Conservation (phyloP, 2,329 filamentous ascomycete species). For the Aspergillus aculeatus region DNA sequence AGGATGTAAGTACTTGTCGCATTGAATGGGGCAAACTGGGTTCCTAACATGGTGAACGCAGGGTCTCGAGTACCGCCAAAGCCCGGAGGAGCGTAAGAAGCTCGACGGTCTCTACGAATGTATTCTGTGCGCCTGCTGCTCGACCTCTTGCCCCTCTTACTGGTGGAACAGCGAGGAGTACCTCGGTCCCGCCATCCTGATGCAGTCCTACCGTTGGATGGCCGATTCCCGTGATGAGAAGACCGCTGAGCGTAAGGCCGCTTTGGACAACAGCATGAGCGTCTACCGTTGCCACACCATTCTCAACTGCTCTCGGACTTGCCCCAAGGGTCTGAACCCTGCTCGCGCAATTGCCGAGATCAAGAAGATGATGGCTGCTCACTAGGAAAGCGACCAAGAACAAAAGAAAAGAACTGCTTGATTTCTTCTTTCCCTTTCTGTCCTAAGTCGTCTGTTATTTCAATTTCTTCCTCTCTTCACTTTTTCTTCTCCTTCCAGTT, state of each 20-base stretch:
- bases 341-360: slow-evolving; percentile 94
- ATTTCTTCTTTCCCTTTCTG: slow-evolving; percentile 14
- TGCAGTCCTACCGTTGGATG: slow-evolving; percentile 98
- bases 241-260: slow-evolving; percentile 81
- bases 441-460: slow-evolving; percentile 9
- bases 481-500: slow-evolving; percentile 4
- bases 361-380: slow-evolving; percentile 86
- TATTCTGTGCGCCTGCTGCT: slow-evolving; percentile 99
- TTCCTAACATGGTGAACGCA: slow-evolving; percentile 39
- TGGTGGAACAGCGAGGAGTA: slow-evolving; percentile 99
- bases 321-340: slow-evolving; percentile 97
- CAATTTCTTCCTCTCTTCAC: not conserved
- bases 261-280: slow-evolving; percentile 97
- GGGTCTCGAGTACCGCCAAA: slow-evolving; percentile 91
- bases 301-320: slow-evolving; percentile 95
- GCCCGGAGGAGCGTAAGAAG: slow-evolving; percentile 89
- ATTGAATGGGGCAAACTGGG: not conserved
- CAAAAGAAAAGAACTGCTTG: slow-evolving; percentile 14
- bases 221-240: slow-evolving; percentile 91
- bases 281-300: slow-evolving; percentile 99
- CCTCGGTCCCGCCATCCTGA: slow-evolving; percentile 90
- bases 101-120: slow-evolving; percentile 98
- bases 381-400: slow-evolving; percentile 20
- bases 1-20: slow-evolving; percentile 64
- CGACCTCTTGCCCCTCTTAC: slow-evolving; percentile 98